A percentile compares a stretch with the other conserved stretches of the same genome.
Conservation (phyloP, 495 filamentous ascomycete species). For the Endocarpon pusillum region DNA sequence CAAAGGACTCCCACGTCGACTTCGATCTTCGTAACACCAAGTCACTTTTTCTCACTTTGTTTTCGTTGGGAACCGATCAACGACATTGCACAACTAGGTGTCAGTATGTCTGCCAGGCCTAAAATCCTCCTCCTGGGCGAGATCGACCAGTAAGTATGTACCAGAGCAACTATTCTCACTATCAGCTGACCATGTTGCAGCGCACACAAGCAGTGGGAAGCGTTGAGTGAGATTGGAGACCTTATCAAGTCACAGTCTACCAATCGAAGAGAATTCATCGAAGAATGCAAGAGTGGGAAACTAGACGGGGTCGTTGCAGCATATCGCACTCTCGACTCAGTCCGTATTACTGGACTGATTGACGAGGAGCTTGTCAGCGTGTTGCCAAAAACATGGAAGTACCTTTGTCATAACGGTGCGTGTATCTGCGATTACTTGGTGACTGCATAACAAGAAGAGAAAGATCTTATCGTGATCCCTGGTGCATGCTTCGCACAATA, state of each 20-base stretch:
- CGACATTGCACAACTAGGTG: no score
- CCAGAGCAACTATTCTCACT: not conserved
- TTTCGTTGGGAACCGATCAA: no score
- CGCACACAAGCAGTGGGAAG: constrained; percentile 30
- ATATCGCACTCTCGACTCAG: constrained; percentile 64
- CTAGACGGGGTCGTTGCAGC: constrained; percentile 48
- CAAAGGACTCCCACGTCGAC: no score
- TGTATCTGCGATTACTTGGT: not conserved
- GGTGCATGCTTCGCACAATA: no score
- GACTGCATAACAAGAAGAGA: not conserved
- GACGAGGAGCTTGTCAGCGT: constrained; percentile 47
- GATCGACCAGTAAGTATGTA: constrained; percentile 34
- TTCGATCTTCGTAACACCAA: no score
- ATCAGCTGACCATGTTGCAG: constrained; percentile 6
- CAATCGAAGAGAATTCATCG: constrained; percentile 52
- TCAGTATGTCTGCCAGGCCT: constrained; percentile 17
- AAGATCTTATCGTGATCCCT: no score
- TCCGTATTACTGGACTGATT: constrained; percentile 47
- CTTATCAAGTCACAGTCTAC: constrained; percentile 28
- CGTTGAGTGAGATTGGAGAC: constrained; percentile 32
- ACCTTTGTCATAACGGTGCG: constrained; percentile 37
- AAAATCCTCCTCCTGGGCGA: constrained; percentile 40
- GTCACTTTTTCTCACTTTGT: no score
- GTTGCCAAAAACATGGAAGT: constrained; percentile 36
- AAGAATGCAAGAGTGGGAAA: constrained; percentile 51